Base-by-base conservation (phyloP, 305 asterid genomes). In the Withania somnifera region DNA sequence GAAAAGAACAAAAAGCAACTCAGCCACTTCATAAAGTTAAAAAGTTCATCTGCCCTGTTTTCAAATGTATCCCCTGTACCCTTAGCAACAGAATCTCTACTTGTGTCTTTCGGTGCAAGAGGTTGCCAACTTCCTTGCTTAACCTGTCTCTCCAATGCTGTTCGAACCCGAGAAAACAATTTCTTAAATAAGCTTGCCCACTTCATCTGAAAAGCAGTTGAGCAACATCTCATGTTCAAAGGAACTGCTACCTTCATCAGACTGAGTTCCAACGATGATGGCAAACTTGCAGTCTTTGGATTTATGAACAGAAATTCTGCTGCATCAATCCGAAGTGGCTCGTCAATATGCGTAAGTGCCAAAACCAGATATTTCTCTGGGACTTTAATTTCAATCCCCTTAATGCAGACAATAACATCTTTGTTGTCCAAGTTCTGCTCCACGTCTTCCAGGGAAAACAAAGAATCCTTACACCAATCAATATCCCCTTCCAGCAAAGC, bases 141-240 rank as follows among this genome's bases (percentile, higher is more conserved):
- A 77, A 89, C 80, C 82, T 91, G 97, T 81, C 97, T 92, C 88
- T 96, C 99, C 89, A 96, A 86, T 79, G 98, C 92, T 60, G 95
- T 94, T 51, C 93, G 91, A 36, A 94, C 99, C 81, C 99, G 98
- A 82, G 94, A 87, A 87, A 96, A 93, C 85, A 96, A 93, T 88
- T 94, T 96, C 87, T 95, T 89, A 89, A 96, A 94, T 88, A 96
- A 88, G 89, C 98, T 96, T 87, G 90, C 88, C 99, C 98, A 96
- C 89, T 96, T 96, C 99, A 96, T 96, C 85, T 93, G 98, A 86
- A 96, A 96, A 71, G 97, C 93, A 87, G 97, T 92, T 77, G 98
- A 93, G 86, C 90, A 94, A 80, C 97, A 92, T 87, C 98, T 92
- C 99, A 96, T 94, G 88, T 96, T 96, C 91, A 94, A 85, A 50